A percentile compares a stretch with the other conserved stretches of the same genome.
These are phyloP conservation scores for Globisporangium okanoganense DNA, from an alignment of 352 stramenopile species.

Conservation along the genomic window DNA sequence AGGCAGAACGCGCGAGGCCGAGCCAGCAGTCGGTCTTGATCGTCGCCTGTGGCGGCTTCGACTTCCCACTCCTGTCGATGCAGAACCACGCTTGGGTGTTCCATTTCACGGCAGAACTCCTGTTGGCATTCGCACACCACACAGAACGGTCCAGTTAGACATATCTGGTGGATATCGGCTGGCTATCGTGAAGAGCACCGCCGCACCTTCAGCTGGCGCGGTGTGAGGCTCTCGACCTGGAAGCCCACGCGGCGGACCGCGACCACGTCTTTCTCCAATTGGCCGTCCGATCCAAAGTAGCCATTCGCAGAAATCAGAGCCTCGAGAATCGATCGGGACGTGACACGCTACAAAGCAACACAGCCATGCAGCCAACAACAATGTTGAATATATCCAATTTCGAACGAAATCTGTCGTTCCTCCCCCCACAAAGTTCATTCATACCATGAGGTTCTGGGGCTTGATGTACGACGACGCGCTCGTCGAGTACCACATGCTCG, in stretches of 20 bases:
- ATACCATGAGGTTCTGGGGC: conserved; percentile 31
- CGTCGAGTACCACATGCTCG: conserved; percentile 60
- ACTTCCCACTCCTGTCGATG: conserved; percentile 7
- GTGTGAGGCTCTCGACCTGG: conserved; percentile 19
- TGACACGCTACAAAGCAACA: conserved; percentile 29
- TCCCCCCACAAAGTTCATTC: neutral
- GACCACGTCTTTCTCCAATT: conserved; percentile 9
- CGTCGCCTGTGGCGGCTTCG: neutral
- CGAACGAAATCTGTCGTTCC: neutral
- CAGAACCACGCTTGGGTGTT: conserved; percentile 15
- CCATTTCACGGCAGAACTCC: conserved; percentile 39
- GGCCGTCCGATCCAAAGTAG: neutral
- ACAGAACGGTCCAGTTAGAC: neutral
- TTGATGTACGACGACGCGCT: conserved; percentile 41
- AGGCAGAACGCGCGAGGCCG: conserved; percentile 32
- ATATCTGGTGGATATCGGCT: neutral
- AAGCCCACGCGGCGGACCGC: conserved; percentile 38
- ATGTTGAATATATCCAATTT: neutral
- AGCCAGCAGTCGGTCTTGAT: neutral
- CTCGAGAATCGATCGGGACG: conserved; percentile 34
- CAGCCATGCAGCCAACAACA: too few species aligned
- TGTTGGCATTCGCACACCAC: conserved; percentile 4
- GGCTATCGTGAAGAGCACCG: neutral
- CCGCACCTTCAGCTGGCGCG: conserved; percentile 32
- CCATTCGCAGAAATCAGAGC: conserved; percentile 16